Evolutionary conservation across 345 rosid species (phyloP).

Genomic region (Hibiscus mutabilis): DNA sequence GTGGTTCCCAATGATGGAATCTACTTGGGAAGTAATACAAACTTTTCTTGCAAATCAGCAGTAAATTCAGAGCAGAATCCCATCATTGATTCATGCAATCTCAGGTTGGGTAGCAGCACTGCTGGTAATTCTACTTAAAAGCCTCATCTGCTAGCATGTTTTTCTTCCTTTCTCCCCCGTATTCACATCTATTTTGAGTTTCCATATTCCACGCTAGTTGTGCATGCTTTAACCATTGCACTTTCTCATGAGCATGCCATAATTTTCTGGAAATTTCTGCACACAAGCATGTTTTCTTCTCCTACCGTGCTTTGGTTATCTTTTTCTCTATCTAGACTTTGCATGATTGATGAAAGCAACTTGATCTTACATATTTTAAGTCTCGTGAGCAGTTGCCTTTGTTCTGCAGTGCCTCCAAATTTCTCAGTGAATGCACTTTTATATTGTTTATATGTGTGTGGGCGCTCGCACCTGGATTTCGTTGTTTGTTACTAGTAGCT

Average conservation of each 20-base stretch:
- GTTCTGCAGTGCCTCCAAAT: not conserved
- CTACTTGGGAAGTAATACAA: slow-evolving; percentile 15
- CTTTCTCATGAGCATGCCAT: not conserved
- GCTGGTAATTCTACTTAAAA: slow-evolving; percentile 36
- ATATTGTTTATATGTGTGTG: not conserved
- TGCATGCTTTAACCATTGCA: not conserved
- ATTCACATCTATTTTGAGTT: not conserved
- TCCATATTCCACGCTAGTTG: not conserved
- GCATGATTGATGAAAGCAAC: not conserved
- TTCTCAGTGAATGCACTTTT: not conserved
- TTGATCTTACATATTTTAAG: not conserved
- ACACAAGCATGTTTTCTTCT: not conserved
- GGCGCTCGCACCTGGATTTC: not conserved
- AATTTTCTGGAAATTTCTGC: not conserved
- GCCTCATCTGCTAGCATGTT: slow-evolving; percentile 4
- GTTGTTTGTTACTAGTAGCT: not conserved
- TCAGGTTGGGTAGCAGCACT: slow-evolving; percentile 18
- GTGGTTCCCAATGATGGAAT: slow-evolving; percentile 16
- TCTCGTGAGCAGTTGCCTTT: not conserved
- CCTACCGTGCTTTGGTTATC: not conserved
- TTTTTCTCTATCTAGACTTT: not conserved
- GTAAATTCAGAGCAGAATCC: slow-evolving; percentile 18
- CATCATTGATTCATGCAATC: slow-evolving; percentile 14
- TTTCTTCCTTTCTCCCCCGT: not conserved
- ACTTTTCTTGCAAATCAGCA: slow-evolving; percentile 19